Evolutionary conservation across 2,329 filamentous ascomycete species (phyloP).

Genomic region (Orbilia oligospora): DNA sequence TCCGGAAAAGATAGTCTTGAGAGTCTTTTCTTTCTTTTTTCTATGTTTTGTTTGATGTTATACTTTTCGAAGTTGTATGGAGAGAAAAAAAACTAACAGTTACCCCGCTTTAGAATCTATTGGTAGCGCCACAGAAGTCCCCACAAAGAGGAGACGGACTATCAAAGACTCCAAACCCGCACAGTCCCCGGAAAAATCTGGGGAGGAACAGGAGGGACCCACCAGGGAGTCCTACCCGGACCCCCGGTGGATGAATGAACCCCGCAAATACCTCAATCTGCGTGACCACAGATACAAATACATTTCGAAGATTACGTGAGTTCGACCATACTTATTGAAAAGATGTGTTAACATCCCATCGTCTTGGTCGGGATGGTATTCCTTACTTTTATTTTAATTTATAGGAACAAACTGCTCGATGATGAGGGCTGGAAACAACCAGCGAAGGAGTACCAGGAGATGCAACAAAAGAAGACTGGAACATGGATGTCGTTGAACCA

Average conservation of each 20-base stretch:
- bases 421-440: constrained; percentile 50
- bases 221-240: constrained; percentile 57
- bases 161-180: constrained; percentile 45
- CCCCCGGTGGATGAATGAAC: constrained; percentile 60
- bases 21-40: not conserved
- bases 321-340: not conserved
- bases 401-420: constrained; percentile 59
- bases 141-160: constrained; percentile 37
- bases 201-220: constrained; percentile 49
- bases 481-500: constrained; percentile 59
- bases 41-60: no score
- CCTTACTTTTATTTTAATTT: constrained; percentile 31
- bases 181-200: constrained; percentile 55
- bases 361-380: constrained; percentile 28
- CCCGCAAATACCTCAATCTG: constrained; percentile 44
- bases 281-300: constrained; percentile 57
- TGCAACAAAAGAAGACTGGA: constrained; percentile 55
- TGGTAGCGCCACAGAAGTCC: constrained; percentile 40
- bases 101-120: constrained; percentile 39
- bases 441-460: constrained; percentile 58
- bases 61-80: not conserved
- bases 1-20: not conserved
- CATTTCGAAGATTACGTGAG: constrained; percentile 60
- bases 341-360: constrained; percentile 20
- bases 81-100: constrained; percentile 36